Evolutionary conservation across 73 alveolate genomes (phyloP), one percentile per base, ranked within the genome.

Genomic region (Paramecium pentaurelia): DNA sequence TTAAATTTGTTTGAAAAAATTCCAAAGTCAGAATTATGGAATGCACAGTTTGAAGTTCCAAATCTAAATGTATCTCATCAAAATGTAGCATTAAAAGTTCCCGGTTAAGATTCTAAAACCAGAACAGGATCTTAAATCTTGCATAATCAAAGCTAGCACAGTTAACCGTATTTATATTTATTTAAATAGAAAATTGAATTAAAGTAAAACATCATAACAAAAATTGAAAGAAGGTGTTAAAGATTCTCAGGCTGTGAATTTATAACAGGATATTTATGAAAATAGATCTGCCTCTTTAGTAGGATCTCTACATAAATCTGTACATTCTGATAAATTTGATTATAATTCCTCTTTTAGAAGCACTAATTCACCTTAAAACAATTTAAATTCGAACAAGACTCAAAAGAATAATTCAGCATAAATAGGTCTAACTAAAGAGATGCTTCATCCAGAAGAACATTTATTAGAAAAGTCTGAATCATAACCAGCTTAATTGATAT

Each of bases 1-100:
- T 27, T 89, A 20, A 89, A 89, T 45, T 30, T 89, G 45, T 89
- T 89, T 71, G 94, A 83, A 58, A 77, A 64, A 38, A 77, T 89
- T 4, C 44, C 83, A 14, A 27, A 47, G 20, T n/a, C 71, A 45
- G 94, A 89, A 71, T 89, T 89, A 89, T 60, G 77, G 47, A 89
- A 89, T 60, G 85, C 94, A 8, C 11, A 60, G 0, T 89, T 89
- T 89, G 94, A 89, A 45, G 88, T 89, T 8, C 94, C 94, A 40
- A 80, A 80, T 64, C 40, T 83, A 10, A 73, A 51, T 10, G 94
- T 59, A 22, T 49, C 94, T 12, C 47, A 77, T 7, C 32, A 49
- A 4, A 28, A 32, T 22, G 84, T 51, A 9, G 84, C 68, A 2
- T 47, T 71, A 37, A 71, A 89, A 47, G 88, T 83, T 20, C 92